Conservation (phyloP, 2,329 filamentous ascomycete genomes). For the Zasmidium cellare region DNA sequence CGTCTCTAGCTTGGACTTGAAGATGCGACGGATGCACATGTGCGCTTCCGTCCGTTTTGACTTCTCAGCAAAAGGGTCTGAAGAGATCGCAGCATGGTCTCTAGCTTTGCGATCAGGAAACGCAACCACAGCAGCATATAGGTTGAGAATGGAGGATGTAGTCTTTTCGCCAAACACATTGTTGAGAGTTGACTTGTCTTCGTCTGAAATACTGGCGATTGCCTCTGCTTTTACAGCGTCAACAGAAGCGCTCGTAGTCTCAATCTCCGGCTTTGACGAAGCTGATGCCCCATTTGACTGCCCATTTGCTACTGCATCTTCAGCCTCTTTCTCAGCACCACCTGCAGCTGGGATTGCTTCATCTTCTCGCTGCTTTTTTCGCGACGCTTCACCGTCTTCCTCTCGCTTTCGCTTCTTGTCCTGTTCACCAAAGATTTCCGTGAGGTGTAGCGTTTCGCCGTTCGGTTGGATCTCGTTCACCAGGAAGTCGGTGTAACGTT, state of each 20-base stretch:
- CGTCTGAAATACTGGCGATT: slow-evolving; percentile 35
- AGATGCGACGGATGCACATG: slow-evolving; percentile 71
- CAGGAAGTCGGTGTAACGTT: slow-evolving; percentile 85
- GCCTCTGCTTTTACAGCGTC: slow-evolving; percentile 17
- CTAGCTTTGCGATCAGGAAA: slow-evolving; percentile 57
- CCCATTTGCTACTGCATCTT: neutral
- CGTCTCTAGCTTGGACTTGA: slow-evolving; percentile 75
- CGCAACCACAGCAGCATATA: slow-evolving; percentile 56
- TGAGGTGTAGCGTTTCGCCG: slow-evolving; percentile 74
- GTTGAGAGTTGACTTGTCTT: slow-evolving; percentile 40
- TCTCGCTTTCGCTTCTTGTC: slow-evolving; percentile 27
- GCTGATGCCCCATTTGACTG: slow-evolving; percentile 2
- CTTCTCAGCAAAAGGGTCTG: slow-evolving; percentile 60
- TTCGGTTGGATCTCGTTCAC: slow-evolving; percentile 83
- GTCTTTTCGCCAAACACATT: slow-evolving; percentile 54
- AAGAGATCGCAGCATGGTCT: slow-evolving; percentile 56
- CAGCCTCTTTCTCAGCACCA: neutral
- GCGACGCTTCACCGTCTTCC: slow-evolving; percentile 11
- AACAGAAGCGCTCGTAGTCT: neutral
- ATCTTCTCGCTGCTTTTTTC: slow-evolving; percentile 18
- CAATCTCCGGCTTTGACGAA: neutral
- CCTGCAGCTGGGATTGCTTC: slow-evolving; percentile 6
- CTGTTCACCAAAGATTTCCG: slow-evolving; percentile 39
- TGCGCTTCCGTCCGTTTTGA: slow-evolving; percentile 64
- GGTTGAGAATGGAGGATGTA: slow-evolving; percentile 52